These are phyloP conservation scores for Rutstroemia sp. DNA, from an alignment of 2,329 filamentous ascomycete genomes.

Conservation along the genomic window DNA sequence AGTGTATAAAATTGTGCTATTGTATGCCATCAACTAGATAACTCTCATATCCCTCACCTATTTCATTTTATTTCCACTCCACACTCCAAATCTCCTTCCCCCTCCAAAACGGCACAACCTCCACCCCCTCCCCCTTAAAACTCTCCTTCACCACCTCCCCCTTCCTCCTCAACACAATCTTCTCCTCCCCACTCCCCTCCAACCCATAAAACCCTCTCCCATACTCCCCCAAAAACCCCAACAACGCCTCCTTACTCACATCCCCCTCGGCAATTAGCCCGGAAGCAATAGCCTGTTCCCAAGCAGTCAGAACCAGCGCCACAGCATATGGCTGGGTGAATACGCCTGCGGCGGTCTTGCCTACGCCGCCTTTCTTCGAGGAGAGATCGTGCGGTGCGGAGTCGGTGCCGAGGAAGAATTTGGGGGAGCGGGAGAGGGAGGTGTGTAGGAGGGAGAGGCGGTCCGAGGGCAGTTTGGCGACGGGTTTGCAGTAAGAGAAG, in stretches of 20 bases:
- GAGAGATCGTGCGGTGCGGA: slow-evolving; percentile 52
- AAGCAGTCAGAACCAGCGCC: neutral
- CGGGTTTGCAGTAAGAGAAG: slow-evolving; percentile 43
- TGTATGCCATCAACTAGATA: no score
- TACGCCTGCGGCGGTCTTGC: slow-evolving; percentile 54
- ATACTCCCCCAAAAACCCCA: slow-evolving; percentile 2
- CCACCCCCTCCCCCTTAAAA: neutral
- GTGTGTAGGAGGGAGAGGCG: slow-evolving; percentile 39
- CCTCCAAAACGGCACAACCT: slow-evolving; percentile 5
- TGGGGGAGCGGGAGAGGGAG: slow-evolving; percentile 36
- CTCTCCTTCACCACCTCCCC: slow-evolving; percentile 1
- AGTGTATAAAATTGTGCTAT: no score
- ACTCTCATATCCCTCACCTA: no score
- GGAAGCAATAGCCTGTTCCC: neutral
- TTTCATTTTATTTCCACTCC: neutral
- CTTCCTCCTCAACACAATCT: slow-evolving; percentile 2
- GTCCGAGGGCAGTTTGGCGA: slow-evolving; percentile 33
- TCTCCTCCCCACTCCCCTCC: neutral
- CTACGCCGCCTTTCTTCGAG: slow-evolving; percentile 46
- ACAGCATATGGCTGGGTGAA: slow-evolving; percentile 57
- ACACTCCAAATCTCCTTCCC: slow-evolving; percentile 9
- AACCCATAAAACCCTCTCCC: slow-evolving; percentile 4
- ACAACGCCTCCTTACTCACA: neutral
- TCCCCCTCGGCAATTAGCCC: neutral
- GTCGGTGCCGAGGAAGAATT: slow-evolving; percentile 62